Conservation (phyloP, 2,329 filamentous ascomycete species). For the Neurospora sp. region DNA sequence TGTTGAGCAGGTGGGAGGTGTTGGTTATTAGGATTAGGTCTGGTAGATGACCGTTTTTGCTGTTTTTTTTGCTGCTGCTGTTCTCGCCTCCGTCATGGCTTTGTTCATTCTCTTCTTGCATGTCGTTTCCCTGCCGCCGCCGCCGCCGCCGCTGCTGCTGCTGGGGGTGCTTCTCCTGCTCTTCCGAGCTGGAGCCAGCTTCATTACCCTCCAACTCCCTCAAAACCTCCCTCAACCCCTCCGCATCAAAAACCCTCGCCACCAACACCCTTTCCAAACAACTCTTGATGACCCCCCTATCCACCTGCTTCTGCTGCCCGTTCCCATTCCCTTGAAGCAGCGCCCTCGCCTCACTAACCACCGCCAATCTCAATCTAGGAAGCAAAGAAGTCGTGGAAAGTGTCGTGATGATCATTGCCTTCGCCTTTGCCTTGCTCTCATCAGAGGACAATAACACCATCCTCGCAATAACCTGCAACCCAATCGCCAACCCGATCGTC, state of each 20-base stretch:
- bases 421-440: conserved; percentile 2
- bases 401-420: conserved; percentile 40
- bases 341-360: conserved; percentile 26
- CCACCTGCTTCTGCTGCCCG: conserved; percentile 8
- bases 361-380: conserved; percentile 29
- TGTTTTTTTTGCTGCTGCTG: not conserved
- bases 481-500: conserved; percentile 29
- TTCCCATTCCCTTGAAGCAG: conserved; percentile 3
- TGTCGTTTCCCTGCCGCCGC: no score
- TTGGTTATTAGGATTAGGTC: conserved; percentile 47
- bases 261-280: conserved; percentile 42
- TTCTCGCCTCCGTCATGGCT: no score
- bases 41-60: conserved; percentile 17
- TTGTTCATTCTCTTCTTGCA: no score
- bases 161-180: not conserved
- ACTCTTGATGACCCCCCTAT: conserved; percentile 20
- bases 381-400: conserved; percentile 31
- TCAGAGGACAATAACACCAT: conserved; percentile 19
- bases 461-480: conserved; percentile 36
- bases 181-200: not conserved
- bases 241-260: conserved; percentile 47
- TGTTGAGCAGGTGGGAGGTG: conserved; percentile 40
- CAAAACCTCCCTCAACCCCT: conserved; percentile 49
- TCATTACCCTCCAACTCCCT: conserved; percentile 32
- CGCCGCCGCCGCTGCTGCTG: no score